A percentile compares a stretch with the other conserved stretches of the same genome.
Conservation (phyloP, 2,329 filamentous ascomycete species). For the Clarireedia hainanense region DNA sequence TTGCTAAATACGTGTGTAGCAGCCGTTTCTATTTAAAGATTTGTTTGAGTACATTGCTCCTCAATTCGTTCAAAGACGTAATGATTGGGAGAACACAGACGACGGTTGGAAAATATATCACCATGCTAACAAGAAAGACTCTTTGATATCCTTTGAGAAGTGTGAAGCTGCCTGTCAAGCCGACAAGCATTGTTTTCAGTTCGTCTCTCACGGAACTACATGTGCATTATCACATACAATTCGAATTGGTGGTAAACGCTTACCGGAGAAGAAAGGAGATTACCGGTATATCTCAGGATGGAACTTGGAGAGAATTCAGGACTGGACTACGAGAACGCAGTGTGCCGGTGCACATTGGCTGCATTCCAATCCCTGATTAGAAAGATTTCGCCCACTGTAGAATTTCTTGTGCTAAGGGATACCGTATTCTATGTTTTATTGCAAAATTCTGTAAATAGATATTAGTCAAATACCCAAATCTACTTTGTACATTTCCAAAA, state of each 20-base stretch:
- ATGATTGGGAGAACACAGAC: conserved; percentile 10
- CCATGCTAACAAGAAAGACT: neutral
- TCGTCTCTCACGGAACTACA: neutral
- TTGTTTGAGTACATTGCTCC: conserved; percentile 8
- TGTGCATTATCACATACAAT: conserved; percentile 9
- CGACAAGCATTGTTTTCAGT: conserved; percentile 9
- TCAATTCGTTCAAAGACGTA: neutral
- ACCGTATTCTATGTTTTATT: no score
- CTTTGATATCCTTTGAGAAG: conserved; percentile 4
- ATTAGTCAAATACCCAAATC: no score
- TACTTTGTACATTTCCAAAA: no score
- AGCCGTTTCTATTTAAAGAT: neutral
- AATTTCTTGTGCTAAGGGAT: no score
- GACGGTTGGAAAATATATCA: neutral
- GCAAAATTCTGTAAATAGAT: no score
- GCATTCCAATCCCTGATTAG: conserved; percentile 6
- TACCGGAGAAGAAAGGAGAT: neutral
- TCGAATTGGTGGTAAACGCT: neutral
- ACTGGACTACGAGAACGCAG: conserved; percentile 5
- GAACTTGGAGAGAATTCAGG: conserved; percentile 9
- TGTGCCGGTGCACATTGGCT: conserved; percentile 6
- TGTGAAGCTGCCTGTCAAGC: conserved; percentile 8
- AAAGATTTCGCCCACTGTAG: no score
- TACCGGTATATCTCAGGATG: conserved; percentile 6
- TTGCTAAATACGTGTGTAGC: neutral